A percentile compares a stretch with the other conserved stretches of the same genome.
These are phyloP conservation scores for Talaromyces amestolkiae DNA, from an alignment of 2,329 filamentous ascomycete species.

Conservation along the genomic window DNA sequence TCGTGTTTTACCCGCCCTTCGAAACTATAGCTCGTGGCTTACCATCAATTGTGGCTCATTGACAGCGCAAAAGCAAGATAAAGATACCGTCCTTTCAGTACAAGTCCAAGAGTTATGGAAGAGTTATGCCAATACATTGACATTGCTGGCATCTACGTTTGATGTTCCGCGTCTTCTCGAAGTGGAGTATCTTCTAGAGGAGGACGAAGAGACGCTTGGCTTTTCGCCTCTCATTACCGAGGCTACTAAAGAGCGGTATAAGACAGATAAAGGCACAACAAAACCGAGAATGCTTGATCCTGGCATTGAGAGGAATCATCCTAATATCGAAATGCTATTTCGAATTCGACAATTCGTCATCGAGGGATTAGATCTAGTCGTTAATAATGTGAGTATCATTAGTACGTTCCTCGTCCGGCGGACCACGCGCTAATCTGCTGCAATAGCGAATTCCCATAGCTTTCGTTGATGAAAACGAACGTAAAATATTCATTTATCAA, in stretches of 20 bases:
- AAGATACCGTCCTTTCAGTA: conserved; percentile 54
- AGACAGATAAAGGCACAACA: conserved; percentile 40
- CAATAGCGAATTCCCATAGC: conserved; percentile 48
- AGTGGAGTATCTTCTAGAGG: conserved; percentile 63
- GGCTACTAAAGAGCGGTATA: conserved; percentile 53
- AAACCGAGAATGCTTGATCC: conserved; percentile 56
- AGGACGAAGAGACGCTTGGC: conserved; percentile 65
- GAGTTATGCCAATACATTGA: conserved; percentile 62
- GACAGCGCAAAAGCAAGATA: conserved; percentile 49
- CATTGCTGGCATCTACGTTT: conserved; percentile 59
- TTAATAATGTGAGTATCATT: conserved; percentile 40
- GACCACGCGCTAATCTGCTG: conserved; percentile 20
- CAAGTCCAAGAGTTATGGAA: conserved; percentile 64
- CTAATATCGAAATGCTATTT: conserved; percentile 65
- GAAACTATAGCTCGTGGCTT: conserved; percentile 68
- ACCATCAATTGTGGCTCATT: conserved; percentile 55
- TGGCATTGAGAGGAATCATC: conserved; percentile 53
- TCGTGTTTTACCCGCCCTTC: conserved; percentile 61
- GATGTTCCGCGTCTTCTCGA: conserved; percentile 55
- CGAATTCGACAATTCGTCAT: conserved; percentile 62
- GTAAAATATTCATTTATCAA: conserved; percentile 51
- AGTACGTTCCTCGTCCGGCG: conserved; percentile 13
- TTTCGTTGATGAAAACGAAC: conserved; percentile 46
- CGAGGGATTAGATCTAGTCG: conserved; percentile 59
- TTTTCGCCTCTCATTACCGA: conserved; percentile 60